phyloP scores from a whole-genome alignment of 2,329 filamentous ascomycete genomes.

The Claviceps sp. region DNA sequence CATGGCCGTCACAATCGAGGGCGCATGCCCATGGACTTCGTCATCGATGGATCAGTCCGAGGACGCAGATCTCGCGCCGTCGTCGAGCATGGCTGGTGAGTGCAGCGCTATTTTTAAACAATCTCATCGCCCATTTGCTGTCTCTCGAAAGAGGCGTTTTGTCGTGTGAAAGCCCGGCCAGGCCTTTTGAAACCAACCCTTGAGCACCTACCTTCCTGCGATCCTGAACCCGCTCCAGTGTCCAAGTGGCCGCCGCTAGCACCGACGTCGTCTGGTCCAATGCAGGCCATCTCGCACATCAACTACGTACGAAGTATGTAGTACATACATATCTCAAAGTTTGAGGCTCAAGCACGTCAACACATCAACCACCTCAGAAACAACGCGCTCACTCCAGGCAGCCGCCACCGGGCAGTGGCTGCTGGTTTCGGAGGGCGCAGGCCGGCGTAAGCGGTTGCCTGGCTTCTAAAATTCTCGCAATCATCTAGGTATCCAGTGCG shows the following conservation, averaged over 20 bases:
- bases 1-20: constrained; percentile 5
- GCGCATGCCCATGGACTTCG: constrained; percentile 1
- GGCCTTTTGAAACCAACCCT: neutral
- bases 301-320: no score
- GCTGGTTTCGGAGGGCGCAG: neutral
- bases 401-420: neutral
- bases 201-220: neutral
- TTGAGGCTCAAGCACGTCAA: neutral
- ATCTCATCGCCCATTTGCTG: neutral
- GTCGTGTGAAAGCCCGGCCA: neutral
- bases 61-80: neutral
- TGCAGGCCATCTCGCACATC: neutral
- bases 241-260: neutral
- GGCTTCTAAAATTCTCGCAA: neutral
- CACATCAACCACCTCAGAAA: neutral
- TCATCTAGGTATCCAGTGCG: neutral
- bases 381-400: neutral
- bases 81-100: neutral
- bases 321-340: no score
- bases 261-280: neutral
- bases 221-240: neutral
- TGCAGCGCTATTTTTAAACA: neutral
- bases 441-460: neutral
- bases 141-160: neutral
- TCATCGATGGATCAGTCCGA: neutral